Evolutionary conservation across 2,329 filamentous ascomycete genomes (phyloP).

Genomic region (Cercospora sojina): DNA sequence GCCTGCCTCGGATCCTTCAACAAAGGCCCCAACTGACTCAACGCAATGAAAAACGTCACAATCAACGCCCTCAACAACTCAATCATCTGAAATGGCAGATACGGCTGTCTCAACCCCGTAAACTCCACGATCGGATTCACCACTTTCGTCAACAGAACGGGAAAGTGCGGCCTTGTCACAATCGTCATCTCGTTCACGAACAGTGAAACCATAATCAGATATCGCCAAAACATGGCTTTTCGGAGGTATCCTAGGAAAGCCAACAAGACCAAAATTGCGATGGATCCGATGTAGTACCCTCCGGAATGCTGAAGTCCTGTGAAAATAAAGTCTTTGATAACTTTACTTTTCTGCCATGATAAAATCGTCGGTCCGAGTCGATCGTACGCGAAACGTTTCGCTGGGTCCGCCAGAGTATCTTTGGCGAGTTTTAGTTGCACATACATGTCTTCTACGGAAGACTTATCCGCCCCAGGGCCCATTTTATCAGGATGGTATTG

Average conservation of each 20-base stretch:
- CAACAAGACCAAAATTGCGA: constrained; percentile 59
- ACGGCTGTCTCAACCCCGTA: constrained; percentile 55
- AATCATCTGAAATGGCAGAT: constrained; percentile 83
- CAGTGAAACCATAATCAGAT: constrained; percentile 53
- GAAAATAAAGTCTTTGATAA: constrained; percentile 70
- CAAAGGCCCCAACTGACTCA: constrained; percentile 75
- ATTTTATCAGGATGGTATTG: constrained; percentile 83
- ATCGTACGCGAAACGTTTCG: constrained; percentile 82
- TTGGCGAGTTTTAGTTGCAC: constrained; percentile 79
- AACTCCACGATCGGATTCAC: constrained; percentile 50
- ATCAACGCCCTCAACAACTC: constrained; percentile 71
- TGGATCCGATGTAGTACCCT: constrained; percentile 62
- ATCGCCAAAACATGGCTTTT: constrained; percentile 60
- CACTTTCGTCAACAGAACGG: constrained; percentile 45
- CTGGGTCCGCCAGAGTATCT: constrained; percentile 76
- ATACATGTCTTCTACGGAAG: constrained; percentile 59
- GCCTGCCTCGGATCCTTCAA: constrained; percentile 43
- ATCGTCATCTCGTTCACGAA: constrained; percentile 58
- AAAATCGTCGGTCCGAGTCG: constrained; percentile 75
- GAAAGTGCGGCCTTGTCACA: constrained; percentile 54
- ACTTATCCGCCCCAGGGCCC: constrained; percentile 41
- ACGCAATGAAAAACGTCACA: constrained; percentile 77
- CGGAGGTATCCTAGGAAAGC: constrained; percentile 66
- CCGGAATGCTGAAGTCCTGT: constrained; percentile 62
- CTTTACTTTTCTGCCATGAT: constrained; percentile 64